These are phyloP conservation scores for Pestalotiopsis sp. DNA, from an alignment of 2,329 filamentous ascomycete species.

Conservation along the genomic window DNA sequence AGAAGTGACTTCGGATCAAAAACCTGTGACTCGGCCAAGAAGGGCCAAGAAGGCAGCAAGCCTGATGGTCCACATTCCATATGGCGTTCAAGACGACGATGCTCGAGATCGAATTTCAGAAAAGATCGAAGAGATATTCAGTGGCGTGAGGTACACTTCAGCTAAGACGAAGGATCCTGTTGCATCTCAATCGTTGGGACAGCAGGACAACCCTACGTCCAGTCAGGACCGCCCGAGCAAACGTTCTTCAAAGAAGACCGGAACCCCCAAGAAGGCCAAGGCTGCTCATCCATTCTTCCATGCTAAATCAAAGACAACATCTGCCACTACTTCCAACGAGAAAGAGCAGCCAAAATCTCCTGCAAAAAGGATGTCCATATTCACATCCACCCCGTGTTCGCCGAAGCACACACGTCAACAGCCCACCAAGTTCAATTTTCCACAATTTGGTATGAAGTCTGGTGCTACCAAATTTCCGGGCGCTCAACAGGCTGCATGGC, in stretches of 20 bases:
- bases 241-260: background rate
- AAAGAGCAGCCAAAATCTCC: slow-evolving; percentile 28
- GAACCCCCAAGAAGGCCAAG: slow-evolving; percentile 23
- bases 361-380: slow-evolving; percentile 42
- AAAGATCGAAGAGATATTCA: slow-evolving; percentile 66
- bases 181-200: background rate
- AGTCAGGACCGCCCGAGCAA: background rate
- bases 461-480: slow-evolving; percentile 64
- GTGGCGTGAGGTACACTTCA: slow-evolving; percentile 25
- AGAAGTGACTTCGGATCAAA: slow-evolving; percentile 13
- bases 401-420: slow-evolving; percentile 42
- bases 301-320: slow-evolving; percentile 47
- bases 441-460: slow-evolving; percentile 48
- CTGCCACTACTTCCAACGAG: slow-evolving; percentile 20
- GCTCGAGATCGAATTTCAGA: slow-evolving; percentile 54
- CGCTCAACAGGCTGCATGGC: slow-evolving; percentile 71
- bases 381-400: slow-evolving; percentile 57
- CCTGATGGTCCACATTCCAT: slow-evolving; percentile 59
- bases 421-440: slow-evolving; percentile 34
- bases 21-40: slow-evolving; percentile 23
- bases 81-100: slow-evolving; percentile 50
- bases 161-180: slow-evolving; percentile 14
- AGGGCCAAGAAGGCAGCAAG: slow-evolving; percentile 40
- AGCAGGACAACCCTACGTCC: background rate
- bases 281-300: slow-evolving; percentile 67